Conservation (phyloP, 2,329 filamentous ascomycete species). For the Colletotrichum somersetense region DNA sequence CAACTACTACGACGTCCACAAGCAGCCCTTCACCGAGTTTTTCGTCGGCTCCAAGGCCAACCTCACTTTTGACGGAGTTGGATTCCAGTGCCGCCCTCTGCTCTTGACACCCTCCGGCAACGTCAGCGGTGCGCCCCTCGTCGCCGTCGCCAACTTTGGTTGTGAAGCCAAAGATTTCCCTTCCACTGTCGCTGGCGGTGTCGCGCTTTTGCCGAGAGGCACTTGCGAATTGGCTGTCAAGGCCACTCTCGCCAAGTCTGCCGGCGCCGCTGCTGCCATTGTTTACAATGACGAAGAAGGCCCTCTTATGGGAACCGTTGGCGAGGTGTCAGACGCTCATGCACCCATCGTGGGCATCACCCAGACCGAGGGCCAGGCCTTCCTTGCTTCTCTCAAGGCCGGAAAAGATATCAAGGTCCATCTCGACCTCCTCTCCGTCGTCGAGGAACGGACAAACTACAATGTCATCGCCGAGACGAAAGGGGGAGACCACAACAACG, state of each 20-base stretch:
- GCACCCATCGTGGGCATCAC: conserved; percentile 66
- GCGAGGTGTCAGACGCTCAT: conserved; percentile 59
- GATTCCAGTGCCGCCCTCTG: conserved; percentile 49
- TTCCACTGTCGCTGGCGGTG: conserved; percentile 62
- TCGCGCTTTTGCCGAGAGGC: conserved; percentile 72
- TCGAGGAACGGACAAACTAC: conserved; percentile 62
- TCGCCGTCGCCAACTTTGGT: conserved; percentile 64
- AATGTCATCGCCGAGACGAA: conserved; percentile 65
- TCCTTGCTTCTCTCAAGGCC: conserved; percentile 48
- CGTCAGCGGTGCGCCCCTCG: conserved; percentile 54
- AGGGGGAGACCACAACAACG: conserved; percentile 61
- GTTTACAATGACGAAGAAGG: conserved; percentile 74
- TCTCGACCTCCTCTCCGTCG: conserved; percentile 60
- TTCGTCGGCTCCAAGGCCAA: conserved; percentile 51
- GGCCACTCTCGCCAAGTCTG: conserved; percentile 65
- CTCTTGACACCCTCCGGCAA: conserved; percentile 65
- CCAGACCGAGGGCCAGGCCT: conserved; percentile 56
- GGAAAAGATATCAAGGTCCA: conserved; percentile 51
- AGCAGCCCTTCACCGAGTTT: conserved; percentile 59
- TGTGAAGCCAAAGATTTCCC: conserved; percentile 68
- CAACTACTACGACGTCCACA: conserved; percentile 58
- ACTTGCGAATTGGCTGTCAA: conserved; percentile 71
- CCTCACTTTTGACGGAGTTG: conserved; percentile 49
- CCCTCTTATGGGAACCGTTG: conserved; percentile 65
- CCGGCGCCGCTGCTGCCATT: conserved; percentile 68